These are phyloP conservation scores for Tripidium arundinaceum DNA, from an alignment of 202 grass and related monocot genomes.

Conservation along the genomic window DNA sequence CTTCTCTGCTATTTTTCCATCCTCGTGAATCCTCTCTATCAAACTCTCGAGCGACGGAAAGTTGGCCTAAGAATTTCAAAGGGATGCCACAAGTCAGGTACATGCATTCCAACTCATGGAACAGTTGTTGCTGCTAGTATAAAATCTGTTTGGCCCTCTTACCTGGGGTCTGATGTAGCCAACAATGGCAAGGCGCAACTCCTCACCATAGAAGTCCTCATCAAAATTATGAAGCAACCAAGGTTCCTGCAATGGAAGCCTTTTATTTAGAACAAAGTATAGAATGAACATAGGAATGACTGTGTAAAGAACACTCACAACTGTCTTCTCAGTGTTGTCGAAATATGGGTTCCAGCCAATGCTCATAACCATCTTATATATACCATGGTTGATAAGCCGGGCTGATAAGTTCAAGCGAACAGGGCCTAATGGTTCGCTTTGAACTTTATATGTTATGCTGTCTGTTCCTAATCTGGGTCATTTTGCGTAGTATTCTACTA, in stretches of 20 bases:
- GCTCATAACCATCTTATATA: slow-evolving; percentile 99
- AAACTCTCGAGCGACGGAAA: slow-evolving; percentile 84
- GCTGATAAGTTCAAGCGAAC: too few relatives aligned
- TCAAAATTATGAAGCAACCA: slow-evolving; percentile 89
- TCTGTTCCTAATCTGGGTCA: too few relatives aligned
- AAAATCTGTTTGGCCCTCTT: not conserved
- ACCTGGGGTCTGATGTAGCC: slow-evolving; percentile 95
- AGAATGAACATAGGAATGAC: slow-evolving; percentile 3
- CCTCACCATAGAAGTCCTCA: slow-evolving; percentile 89
- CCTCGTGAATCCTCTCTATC: slow-evolving; percentile 84
- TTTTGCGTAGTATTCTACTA: too few relatives aligned
- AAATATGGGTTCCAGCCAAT: slow-evolving; percentile 99
- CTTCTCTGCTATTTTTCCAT: slow-evolving; percentile 75
- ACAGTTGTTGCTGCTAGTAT: not conserved
- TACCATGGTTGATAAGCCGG: too few relatives aligned
- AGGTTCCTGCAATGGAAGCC: slow-evolving; percentile 57
- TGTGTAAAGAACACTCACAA: slow-evolving; percentile 56
- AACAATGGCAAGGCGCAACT: slow-evolving; percentile 79
- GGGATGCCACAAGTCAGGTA: not conserved
- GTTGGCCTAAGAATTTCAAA: slow-evolving; percentile 60
- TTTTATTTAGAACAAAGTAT: slow-evolving; percentile 32
- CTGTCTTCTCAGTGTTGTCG: slow-evolving; percentile 83
- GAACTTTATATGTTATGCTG: too few relatives aligned
- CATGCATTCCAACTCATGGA: not conserved
- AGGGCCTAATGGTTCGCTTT: too few relatives aligned